Percentiles rank a stretch among this genome's conserved stretches.
Conservation (phyloP, 2,329 filamentous ascomycete species). For the Cordyceps sp. region DNA sequence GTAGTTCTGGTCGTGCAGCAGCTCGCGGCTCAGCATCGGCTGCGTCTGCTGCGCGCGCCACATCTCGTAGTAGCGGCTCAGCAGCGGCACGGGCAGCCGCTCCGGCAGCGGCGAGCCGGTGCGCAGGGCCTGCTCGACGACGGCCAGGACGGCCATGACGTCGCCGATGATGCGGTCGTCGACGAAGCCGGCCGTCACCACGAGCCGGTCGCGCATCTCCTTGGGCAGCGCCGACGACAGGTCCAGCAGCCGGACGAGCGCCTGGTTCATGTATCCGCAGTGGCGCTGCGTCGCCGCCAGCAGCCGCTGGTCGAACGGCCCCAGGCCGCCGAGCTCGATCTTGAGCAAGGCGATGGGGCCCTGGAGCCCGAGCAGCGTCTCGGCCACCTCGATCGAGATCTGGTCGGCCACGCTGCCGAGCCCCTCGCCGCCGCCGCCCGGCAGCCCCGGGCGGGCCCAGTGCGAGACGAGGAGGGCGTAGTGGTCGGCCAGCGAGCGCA, state of each 20-base stretch:
- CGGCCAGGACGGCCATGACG: constrained; percentile 29
- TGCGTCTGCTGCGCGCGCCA: constrained; percentile 7
- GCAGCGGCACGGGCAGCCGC: constrained; percentile 27
- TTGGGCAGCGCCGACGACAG: constrained; percentile 19
- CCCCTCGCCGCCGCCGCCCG: too few species aligned
- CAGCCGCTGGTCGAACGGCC: constrained; percentile 13
- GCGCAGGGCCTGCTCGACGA: constrained; percentile 28
- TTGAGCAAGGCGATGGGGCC: constrained; percentile 11
- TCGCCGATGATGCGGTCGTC: constrained; percentile 28
- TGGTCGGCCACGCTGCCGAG: constrained; percentile 15
- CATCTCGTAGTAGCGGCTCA: constrained; percentile 16
- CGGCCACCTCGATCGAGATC: constrained; percentile 13
- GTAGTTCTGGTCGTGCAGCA: constrained; percentile 23
- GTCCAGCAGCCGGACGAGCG: constrained; percentile 13
- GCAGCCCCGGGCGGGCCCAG: constrained; percentile 17
- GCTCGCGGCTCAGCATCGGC: constrained; percentile 12
- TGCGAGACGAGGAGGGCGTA: constrained; percentile 30
- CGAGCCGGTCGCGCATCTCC: constrained; percentile 21
- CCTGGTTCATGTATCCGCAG: constrained; percentile 16
- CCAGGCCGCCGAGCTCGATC: constrained; percentile 13
- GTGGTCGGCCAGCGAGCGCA: constrained; percentile 27
- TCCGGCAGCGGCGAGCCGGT: constrained; percentile 30
- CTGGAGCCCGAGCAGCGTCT: constrained; percentile 11
- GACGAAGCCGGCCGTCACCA: constrained; percentile 18
- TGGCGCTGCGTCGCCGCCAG: constrained; percentile 14